These are phyloP conservation scores for Adansonia gregorii DNA, from an alignment of 441 rosid species.

Conservation along the genomic window DNA sequence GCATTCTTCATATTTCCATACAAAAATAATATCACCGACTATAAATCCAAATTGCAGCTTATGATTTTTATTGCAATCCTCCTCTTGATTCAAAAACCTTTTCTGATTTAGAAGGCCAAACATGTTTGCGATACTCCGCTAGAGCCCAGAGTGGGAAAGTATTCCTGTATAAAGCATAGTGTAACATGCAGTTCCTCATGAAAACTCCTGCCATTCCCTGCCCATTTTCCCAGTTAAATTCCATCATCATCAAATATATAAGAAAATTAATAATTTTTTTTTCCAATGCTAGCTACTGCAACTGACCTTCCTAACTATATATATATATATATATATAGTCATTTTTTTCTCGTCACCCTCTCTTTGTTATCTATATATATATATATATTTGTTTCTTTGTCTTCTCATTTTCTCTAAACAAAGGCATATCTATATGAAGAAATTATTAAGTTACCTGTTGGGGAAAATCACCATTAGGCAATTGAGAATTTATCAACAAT, in stretches of 20 bases:
- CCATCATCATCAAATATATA: background rate
- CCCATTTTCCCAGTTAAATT: background rate
- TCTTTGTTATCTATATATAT: no score
- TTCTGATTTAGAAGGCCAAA: background rate
- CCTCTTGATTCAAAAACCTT: background rate
- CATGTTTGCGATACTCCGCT: background rate
- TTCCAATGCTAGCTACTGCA: no score
- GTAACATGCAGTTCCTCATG: background rate
- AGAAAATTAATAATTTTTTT: no score
- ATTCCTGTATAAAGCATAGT: background rate
- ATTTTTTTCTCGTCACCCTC: no score
- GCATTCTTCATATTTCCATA: no score
- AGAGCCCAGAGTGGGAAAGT: background rate
- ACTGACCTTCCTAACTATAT: no score
- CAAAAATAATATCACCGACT: no score
- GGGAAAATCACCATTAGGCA: conserved; percentile 69
- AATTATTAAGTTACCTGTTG: conserved; percentile 49
- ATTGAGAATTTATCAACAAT: conserved; percentile 48
- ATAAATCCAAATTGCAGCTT: no score
- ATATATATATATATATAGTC: no score
- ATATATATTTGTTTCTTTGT: no score
- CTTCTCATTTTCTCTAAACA: no score
- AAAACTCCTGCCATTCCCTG: background rate
- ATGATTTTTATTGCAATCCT: no score
- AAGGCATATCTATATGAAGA: background rate